These are phyloP conservation scores for Aspergillus uvarum DNA, from an alignment of 2,329 filamentous ascomycete species.

Conservation along the genomic window DNA sequence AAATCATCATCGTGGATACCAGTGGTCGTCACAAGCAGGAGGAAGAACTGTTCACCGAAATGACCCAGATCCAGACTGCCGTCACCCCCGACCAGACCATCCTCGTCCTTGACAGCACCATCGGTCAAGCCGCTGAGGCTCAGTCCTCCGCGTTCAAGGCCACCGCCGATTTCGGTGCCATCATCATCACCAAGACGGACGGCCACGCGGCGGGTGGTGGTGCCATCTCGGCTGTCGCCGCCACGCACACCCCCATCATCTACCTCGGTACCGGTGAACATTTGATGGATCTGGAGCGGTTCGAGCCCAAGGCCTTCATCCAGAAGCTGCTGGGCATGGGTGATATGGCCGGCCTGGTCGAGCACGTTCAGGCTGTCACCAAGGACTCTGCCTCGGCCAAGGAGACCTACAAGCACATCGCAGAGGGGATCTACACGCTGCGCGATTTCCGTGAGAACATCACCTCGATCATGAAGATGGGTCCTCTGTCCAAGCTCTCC, in stretches of 20 bases:
- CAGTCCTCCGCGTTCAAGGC: conserved; percentile 98
- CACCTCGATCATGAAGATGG: conserved; percentile 99
- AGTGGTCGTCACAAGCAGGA: conserved; percentile 94
- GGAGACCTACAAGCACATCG: conserved; percentile 98
- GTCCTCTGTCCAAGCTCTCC: conserved; percentile 92
- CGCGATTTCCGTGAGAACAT: conserved; percentile 93
- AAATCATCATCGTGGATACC: conserved; percentile 98
- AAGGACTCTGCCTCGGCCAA: conserved; percentile 77
- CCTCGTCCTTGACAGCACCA: conserved; percentile 95
- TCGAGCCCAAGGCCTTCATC: conserved; percentile 89
- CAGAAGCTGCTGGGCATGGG: conserved; percentile 95
- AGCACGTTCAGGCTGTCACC: conserved; percentile 94
- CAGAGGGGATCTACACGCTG: conserved; percentile 92
- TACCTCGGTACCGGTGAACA: conserved; percentile 98
- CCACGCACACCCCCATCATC: conserved; percentile 93
- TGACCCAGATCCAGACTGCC: conserved; percentile 92
- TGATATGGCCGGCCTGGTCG: conserved; percentile 89
- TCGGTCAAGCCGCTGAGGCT: conserved; percentile 91
- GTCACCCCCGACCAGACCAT: conserved; percentile 94
- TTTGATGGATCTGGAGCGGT: conserved; percentile 90
- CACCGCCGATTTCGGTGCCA: conserved; percentile 92
- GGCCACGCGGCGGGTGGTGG: conserved; percentile 93
- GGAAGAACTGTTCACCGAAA: conserved; percentile 91
- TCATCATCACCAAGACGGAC: conserved; percentile 98
- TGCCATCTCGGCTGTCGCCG: conserved; percentile 94